These are phyloP conservation scores for Mrakia gelida DNA, from an alignment of 768 basidiomycete species.

Conservation along the genomic window DNA sequence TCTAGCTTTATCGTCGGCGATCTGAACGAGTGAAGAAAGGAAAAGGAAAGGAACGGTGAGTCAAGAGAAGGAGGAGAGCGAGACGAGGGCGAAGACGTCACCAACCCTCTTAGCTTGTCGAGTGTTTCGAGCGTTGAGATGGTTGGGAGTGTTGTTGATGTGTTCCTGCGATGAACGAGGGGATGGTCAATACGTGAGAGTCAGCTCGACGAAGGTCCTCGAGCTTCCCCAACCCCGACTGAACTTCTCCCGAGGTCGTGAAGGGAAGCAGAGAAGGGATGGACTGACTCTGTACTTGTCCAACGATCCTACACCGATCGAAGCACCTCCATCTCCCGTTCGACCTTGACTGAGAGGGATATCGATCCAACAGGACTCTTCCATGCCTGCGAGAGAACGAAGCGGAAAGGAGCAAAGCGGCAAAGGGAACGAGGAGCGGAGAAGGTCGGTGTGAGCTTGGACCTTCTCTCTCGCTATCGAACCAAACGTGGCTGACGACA, in stretches of 20 bases:
- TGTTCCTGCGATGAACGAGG: not conserved
- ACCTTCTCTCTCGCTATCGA: not conserved
- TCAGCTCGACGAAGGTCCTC: not conserved
- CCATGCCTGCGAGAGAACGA: constrained; percentile 17
- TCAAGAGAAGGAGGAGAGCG: not conserved
- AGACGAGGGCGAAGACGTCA: not conserved
- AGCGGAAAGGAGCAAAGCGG: not conserved
- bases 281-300: constrained; percentile 2
- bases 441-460: not conserved
- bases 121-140: not conserved
- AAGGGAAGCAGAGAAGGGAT: not conserved
- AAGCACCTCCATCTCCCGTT: not conserved
- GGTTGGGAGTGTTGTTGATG: not conserved
- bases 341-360: not conserved
- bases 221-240: too few relatives aligned
- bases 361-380: constrained; percentile 13
- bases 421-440: not conserved
- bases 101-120: constrained; percentile 1
- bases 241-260: not conserved
- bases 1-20: not conserved
- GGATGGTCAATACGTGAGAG: not conserved
- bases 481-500: not conserved
- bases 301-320: constrained; percentile 5
- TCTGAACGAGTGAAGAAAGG: not conserved
- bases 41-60: too few relatives aligned